Evolutionary conservation across 495 filamentous ascomycete genomes (phyloP).

Genomic region (Lindgomyces ingoldianus): DNA sequence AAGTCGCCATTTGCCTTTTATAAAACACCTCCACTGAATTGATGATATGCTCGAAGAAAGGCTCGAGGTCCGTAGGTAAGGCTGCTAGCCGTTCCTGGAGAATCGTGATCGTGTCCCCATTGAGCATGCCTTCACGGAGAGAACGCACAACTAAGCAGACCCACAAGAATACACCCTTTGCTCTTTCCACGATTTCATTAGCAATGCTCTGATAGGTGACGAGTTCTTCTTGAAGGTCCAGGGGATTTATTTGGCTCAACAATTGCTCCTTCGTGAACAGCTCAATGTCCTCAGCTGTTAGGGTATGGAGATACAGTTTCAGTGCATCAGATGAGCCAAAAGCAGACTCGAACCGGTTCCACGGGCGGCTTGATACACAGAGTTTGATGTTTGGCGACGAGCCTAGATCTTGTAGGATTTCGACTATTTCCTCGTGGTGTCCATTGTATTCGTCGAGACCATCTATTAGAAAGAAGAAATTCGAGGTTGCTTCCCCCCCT

Average conservation of each 20-base stretch:
- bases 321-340: slow-evolving; percentile 5
- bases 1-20: neutral
- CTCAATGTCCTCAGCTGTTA: slow-evolving; percentile 1
- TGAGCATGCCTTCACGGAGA: neutral
- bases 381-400: slow-evolving; percentile 37
- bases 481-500: neutral
- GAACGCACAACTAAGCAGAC: neutral
- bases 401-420: slow-evolving; percentile 28
- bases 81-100: neutral
- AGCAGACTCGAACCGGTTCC: slow-evolving; percentile 36
- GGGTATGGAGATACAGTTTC: neutral
- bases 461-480: slow-evolving; percentile 40
- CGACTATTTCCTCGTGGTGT: slow-evolving; percentile 38
- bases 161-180: slow-evolving; percentile 39
- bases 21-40: neutral
- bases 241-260: neutral
- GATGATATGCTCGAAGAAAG: neutral
- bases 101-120: neutral
- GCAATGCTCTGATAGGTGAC: neutral
- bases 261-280: neutral
- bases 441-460: slow-evolving; percentile 47
- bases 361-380: slow-evolving; percentile 46
- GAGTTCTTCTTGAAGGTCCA: neutral
- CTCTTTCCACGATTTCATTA: slow-evolving; percentile 11
- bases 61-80: neutral